Base-by-base conservation (phyloP, 768 basidiomycete genomes). In the Boletus insuetus region DNA sequence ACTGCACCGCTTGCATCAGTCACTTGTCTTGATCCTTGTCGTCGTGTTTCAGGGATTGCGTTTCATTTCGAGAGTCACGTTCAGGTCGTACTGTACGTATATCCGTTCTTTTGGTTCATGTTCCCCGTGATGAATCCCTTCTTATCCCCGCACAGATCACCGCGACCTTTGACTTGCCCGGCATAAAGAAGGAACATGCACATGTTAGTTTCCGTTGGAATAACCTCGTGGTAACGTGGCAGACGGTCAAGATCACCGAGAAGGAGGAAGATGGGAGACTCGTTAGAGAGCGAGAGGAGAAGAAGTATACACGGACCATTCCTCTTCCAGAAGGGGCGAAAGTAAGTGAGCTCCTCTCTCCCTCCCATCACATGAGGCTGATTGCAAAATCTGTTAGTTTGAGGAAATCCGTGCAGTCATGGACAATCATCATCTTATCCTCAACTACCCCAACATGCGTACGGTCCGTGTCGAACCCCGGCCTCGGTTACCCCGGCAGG, bases 271-370 rank as follows among this genome's bases (percentile, higher is more conserved):
- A 78, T 20, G 84, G 79, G 20, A 75, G 79, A 13, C 64, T 83
- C n/a, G 74, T 87, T 31, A 76, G 85, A 53, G 87, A 90, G 60
- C 74, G 82, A 51, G 75, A 82, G 49, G 82, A 87, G 67, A 82
- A 78, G 64, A 80, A 81, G 60, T 82, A 81, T 61, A 82, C 83
- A 57, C 79, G 88, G 56, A 85, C 83, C 24, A 77, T 89, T 38
- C 86, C 88, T 11, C 70, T 91, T 16, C 86, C 89, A 13, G 85
- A 89, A 55, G 88, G 85, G 43, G 88, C 89, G 20, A 83, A 78
- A 68, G 87, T 86, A 61, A 68, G 81, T 64, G 12, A 37, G 11
- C 34, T 49, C 43, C 31, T 43, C 11, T n/a, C 42, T 45, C 35
- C 13, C 26, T 5, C 17, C 32, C 29, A 2, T 47, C 39, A 31